Percentiles rank a stretch among this genome's conserved stretches.
Evolutionary conservation across 371 early-diverging fungal genomes (phyloP).

Genomic region (Mortierella sp.): DNA sequence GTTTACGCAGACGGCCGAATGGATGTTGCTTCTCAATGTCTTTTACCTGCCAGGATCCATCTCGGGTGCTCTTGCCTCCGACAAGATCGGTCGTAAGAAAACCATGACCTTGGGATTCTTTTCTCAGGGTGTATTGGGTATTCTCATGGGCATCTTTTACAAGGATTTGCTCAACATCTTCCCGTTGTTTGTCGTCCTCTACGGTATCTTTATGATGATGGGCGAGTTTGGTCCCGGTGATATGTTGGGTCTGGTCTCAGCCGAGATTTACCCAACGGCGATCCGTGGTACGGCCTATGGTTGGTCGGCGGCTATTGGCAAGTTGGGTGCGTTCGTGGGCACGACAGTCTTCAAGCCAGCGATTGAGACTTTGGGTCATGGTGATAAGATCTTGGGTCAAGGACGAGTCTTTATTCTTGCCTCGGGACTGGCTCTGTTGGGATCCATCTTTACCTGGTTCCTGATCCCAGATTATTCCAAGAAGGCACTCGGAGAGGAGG

Average conservation of each 20-base stretch:
- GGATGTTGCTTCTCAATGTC: constrained; percentile 67
- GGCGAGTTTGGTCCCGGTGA: constrained; percentile 73
- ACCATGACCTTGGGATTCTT: constrained; percentile 68
- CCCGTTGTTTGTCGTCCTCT: constrained; percentile 72
- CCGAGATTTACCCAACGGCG: constrained; percentile 70
- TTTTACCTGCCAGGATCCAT: constrained; percentile 72
- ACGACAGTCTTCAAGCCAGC: constrained; percentile 63
- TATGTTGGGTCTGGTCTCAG: constrained; percentile 64
- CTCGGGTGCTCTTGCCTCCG: constrained; percentile 63
- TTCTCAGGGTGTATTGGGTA: constrained; percentile 63
- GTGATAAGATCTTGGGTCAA: constrained; percentile 54
- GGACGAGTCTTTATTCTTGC: constrained; percentile 63
- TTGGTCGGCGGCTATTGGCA: constrained; percentile 69
- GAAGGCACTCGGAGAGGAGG: constrained; percentile 63
- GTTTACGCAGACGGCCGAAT: constrained; percentile 60
- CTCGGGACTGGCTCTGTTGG: constrained; percentile 60
- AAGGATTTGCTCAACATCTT: constrained; percentile 58
- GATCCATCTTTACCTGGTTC: constrained; percentile 55
- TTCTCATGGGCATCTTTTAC: constrained; percentile 67
- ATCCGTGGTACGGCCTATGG: constrained; percentile 73
- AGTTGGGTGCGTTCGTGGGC: constrained; percentile 64
- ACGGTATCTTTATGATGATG: constrained; percentile 67
- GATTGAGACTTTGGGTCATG: constrained; percentile 52
- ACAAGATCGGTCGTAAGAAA: constrained; percentile 65
- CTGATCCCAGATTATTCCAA: constrained; percentile 58